Evolutionary conservation across 2,329 filamentous ascomycete species (phyloP), one percentile per base, ranked within the genome.

Genomic region (Lojkania enalia): DNA sequence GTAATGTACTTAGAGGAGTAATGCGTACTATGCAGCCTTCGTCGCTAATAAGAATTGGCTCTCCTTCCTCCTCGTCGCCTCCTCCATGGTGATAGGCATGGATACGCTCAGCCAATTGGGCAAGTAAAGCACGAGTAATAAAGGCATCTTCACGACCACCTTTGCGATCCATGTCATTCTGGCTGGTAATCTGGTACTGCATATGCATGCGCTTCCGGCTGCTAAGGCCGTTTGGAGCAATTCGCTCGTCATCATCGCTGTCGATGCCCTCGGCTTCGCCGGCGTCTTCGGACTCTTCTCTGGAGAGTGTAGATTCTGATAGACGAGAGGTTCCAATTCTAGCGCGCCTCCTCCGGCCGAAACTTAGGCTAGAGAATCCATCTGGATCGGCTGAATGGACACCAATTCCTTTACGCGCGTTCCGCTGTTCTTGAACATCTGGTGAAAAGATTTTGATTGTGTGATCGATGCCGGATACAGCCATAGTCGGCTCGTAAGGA

Each of bases 381-480:
- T 21, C 19, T 1, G 70, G 58, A 50, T 76, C 74, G 18, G 67
- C 60, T 23, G 79, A 76, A 7, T 76, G 71, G 38, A 86, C 76
- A n/a, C 83, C 82, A 37, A 80, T 70, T 1, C 81, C 82, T 9
- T 74, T 71, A 16, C 78, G 75, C 14, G 83, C 83, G 39, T 78
- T 74, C 25, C 76, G 71, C 51, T 84, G 80, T 13, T 80, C 78
- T 23, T 75, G 73, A 33, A 71, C 74, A 54, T 86, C 83, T 0
- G 82, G 74, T 1, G 80, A 83, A 66, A 86, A 87, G 41, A 87
- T 81, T 58, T 87, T 86, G 68, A 87, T 79, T 0, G 83, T 86
- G 54, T 81, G 77, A 52, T 86, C 84, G 46, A 87, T 87, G 15
- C 84, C 84, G 2, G 80, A 83, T 20, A 81, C 82, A 2, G 84